Percentiles rank a stretch among this genome's conserved stretches.
Conservation (phyloP, 768 basidiomycete species). For the Termitomyces sp. region DNA sequence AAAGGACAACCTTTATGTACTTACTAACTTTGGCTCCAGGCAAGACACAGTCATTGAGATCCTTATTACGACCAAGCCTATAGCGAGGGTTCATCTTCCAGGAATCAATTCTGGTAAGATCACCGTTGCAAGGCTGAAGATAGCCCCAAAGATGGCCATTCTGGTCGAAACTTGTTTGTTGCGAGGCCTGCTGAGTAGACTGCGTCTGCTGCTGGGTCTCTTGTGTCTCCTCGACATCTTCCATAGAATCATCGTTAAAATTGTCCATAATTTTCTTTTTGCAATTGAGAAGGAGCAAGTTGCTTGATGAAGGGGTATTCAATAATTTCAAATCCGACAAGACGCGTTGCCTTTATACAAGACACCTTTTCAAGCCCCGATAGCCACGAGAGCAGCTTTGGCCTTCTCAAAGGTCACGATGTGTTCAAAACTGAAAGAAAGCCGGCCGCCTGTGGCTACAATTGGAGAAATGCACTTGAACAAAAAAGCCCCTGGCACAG, state of each 20-base stretch:
- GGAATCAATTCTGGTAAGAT: slow-evolving; percentile 54
- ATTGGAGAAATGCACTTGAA: neutral
- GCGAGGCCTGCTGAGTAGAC: slow-evolving; percentile 38
- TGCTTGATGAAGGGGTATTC: neutral
- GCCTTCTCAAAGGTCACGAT: slow-evolving; percentile 6
- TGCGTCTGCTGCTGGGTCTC: slow-evolving; percentile 34
- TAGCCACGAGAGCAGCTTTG: slow-evolving; percentile 11
- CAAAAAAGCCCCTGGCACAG: slow-evolving; percentile 1
- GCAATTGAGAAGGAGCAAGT: neutral
- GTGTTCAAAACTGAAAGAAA: slow-evolving; percentile 11
- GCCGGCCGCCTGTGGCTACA: neutral
- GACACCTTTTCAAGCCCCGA: slow-evolving; percentile 28
- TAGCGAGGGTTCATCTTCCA: slow-evolving; percentile 45
- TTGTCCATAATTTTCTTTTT: slow-evolving; percentile 11
- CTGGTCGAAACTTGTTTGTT: slow-evolving; percentile 24
- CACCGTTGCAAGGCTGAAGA: slow-evolving; percentile 55
- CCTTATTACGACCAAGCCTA: slow-evolving; percentile 47
- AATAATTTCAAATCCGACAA: neutral
- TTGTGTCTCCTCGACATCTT: slow-evolving; percentile 23
- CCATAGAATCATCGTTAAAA: slow-evolving; percentile 9
- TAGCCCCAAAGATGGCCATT: slow-evolving; percentile 62
- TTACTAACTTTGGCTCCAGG: slow-evolving; percentile 72
- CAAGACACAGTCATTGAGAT: slow-evolving; percentile 48
- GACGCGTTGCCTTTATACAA: slow-evolving; percentile 18
- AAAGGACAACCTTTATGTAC: slow-evolving; percentile 19